Conservation (phyloP, 495 filamentous ascomycete species). For the Annulohypoxylon moriforme region DNA sequence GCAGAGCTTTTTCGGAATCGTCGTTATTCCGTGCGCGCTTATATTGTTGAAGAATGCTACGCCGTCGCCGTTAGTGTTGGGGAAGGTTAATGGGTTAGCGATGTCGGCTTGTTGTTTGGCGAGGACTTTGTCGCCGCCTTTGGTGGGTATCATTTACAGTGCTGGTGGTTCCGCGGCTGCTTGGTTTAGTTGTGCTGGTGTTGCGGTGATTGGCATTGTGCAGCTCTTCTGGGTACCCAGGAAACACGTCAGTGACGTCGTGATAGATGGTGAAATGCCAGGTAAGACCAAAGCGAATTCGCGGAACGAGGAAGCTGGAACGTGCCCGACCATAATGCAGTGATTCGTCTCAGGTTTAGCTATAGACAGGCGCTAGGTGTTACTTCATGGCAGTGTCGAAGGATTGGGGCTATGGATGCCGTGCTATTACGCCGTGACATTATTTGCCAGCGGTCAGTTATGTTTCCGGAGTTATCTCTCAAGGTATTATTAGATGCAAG, state of each 20-base stretch:
- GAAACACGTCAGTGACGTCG: conserved; percentile 38
- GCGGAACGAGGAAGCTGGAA: conserved; percentile 4
- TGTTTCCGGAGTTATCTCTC: no score
- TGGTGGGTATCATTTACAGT: conserved; percentile 74
- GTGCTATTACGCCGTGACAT: neutral
- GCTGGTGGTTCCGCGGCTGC: conserved; percentile 69
- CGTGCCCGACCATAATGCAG: neutral
- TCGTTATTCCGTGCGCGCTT: conserved; percentile 74
- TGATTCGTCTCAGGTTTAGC: neutral
- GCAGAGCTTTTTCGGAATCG: conserved; percentile 75
- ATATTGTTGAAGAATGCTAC: conserved; percentile 80
- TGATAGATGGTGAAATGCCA: conserved; percentile 10
- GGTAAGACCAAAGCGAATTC: conserved; percentile 6
- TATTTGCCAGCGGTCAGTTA: no score
- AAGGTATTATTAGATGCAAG: neutral
- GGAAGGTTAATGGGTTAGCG: conserved; percentile 77
- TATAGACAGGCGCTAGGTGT: no score
- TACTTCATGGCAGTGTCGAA: no score
- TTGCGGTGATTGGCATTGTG: conserved; percentile 70
- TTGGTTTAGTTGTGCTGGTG: conserved; percentile 73
- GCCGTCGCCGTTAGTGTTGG: conserved; percentile 68
- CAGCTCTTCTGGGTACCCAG: conserved; percentile 69
- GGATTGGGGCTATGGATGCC: neutral
- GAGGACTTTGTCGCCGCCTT: conserved; percentile 73
- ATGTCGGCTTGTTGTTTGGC: conserved; percentile 74